Evolutionary conservation across 2,329 filamentous ascomycete species (phyloP), one percentile per base, ranked within the genome.

Genomic region (Pseudogymnoascus sp.): DNA sequence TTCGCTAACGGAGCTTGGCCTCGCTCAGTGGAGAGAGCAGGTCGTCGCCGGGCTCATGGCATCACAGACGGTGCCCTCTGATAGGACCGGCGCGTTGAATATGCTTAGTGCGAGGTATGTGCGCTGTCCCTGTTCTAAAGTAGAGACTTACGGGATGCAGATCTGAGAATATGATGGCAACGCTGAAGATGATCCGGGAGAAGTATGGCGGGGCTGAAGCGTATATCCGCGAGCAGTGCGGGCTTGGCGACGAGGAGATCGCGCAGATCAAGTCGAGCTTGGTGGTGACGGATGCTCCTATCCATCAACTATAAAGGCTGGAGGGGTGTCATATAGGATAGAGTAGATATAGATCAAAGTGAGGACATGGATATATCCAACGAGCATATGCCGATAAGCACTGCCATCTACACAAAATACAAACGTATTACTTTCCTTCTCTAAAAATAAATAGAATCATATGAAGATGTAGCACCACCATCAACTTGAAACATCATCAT

Each of bases 181-280:
- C 76, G 39, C 66, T 85, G 60, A 72, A 78, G 58, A 80, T 84
- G 76, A 75, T 91, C 54, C 76, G 81, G 57, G 73, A 77, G 28
- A 78, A 80, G 63, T 88, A 84, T 73, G 87, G 86, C 2, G 82
- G 86, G 2, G 78, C 82, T 2, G 86, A 90, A 70, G 73, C 74
- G 12, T 92, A 89, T 73, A 75, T 90, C 65, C 74, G 76, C 60
- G 74, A 81, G 12, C 73, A 81, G 33, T 86, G 86, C 68, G 79
- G 84, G 11, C 70, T 91, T 36, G 78, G 76, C 1, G 76, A 78
- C 35, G 78, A 77, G 5, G 81, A 84, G 63, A 76, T 90, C 60
- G 76, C 77, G 63, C 75, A 70, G 62, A 72, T 88, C 57, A 77
- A 75, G 59, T 74, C 70, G 58, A 84, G 82, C 68, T 67, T 86